phyloP scores from a whole-genome alignment of 345 rosid species.

The Nephelium lappaceum region DNA sequence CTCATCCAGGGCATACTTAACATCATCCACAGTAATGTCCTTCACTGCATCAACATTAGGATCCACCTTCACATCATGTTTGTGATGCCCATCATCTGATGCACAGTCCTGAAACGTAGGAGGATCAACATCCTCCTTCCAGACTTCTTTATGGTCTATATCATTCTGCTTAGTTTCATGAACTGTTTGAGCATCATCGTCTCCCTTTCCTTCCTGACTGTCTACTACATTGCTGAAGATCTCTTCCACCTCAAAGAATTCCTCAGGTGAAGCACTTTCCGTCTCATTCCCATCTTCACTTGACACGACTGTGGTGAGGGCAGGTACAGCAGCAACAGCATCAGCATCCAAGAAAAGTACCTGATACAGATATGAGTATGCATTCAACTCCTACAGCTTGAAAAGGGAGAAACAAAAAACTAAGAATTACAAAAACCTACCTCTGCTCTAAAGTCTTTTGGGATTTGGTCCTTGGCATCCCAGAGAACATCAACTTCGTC shows the following conservation, averaged over 20 bases:
- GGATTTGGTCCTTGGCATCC: constrained; percentile 80
- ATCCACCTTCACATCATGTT: constrained; percentile 49
- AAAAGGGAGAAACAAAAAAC: constrained; percentile 18
- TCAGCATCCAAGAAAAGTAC: constrained; percentile 84
- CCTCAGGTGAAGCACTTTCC: constrained; percentile 84
- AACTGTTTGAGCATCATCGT: constrained; percentile 36
- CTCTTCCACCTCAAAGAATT: constrained; percentile 97
- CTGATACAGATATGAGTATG: constrained; percentile 76
- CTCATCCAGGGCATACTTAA: constrained; percentile 61
- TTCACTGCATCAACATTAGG: constrained; percentile 64
- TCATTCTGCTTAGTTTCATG: constrained; percentile 39
- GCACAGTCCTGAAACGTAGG: constrained; percentile 76
- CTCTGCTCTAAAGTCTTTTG: constrained; percentile 91
- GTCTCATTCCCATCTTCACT: constrained; percentile 66
- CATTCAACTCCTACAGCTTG: constrained; percentile 67
- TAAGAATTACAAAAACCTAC: constrained; percentile 52
- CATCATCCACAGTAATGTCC: constrained; percentile 95
- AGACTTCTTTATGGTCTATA: constrained; percentile 54
- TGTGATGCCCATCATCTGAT: constrained; percentile 63
- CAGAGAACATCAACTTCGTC: constrained; percentile 86
- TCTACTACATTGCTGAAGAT: constrained; percentile 77
- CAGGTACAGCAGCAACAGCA: constrained; percentile 64
- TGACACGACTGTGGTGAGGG: constrained; percentile 46
- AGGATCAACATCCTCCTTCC: constrained; percentile 70
- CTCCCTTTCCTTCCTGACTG: constrained; percentile 60